Conservation (phyloP, 495 filamentous ascomycete genomes). For the Coniosporium apollinis region DNA sequence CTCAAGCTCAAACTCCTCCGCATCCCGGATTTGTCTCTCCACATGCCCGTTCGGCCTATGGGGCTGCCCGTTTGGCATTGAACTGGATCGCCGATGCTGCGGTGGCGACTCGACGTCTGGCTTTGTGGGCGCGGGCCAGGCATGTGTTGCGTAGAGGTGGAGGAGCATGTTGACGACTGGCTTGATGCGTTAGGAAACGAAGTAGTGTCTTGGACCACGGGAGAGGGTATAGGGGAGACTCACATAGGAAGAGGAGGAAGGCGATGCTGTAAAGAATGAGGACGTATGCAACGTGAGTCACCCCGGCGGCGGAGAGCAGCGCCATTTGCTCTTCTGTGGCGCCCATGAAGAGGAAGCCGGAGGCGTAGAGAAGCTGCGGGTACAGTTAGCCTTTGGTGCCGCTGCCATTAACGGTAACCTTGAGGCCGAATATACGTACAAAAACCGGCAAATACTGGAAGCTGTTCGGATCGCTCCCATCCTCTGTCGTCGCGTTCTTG, state of each 20-base stretch:
- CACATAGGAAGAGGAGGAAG: constrained; percentile 78
- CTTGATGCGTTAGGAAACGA: not conserved
- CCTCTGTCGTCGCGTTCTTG: constrained; percentile 35
- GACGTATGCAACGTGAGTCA: constrained; percentile 82
- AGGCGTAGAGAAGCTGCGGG: constrained; percentile 70
- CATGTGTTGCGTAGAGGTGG: constrained; percentile 56
- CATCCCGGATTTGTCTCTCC: constrained; percentile 45
- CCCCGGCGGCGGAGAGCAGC: constrained; percentile 48
- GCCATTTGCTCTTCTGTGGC: constrained; percentile 93
- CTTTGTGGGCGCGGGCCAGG: constrained; percentile 20
- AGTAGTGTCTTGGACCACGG: no score
- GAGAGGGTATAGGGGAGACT: constrained; percentile 16
- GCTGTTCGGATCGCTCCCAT: constrained; percentile 55
- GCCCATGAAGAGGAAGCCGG: constrained; percentile 93
- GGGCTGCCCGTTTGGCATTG: constrained; percentile 37
- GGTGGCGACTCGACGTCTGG: constrained; percentile 10
- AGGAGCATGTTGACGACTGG: constrained; percentile 65
- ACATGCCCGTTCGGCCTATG: constrained; percentile 4
- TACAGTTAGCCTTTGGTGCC: no score
- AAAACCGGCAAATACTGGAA: constrained; percentile 89
- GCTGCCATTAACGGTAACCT: no score
- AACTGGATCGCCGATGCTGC: constrained; percentile 3
- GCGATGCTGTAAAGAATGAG: constrained; percentile 80
- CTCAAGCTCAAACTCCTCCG: constrained; percentile 21
- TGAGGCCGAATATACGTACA: constrained; percentile 43